These are phyloP conservation scores for Bathelium albidoporum DNA, from an alignment of 495 filamentous ascomycete genomes.

Conservation along the genomic window DNA sequence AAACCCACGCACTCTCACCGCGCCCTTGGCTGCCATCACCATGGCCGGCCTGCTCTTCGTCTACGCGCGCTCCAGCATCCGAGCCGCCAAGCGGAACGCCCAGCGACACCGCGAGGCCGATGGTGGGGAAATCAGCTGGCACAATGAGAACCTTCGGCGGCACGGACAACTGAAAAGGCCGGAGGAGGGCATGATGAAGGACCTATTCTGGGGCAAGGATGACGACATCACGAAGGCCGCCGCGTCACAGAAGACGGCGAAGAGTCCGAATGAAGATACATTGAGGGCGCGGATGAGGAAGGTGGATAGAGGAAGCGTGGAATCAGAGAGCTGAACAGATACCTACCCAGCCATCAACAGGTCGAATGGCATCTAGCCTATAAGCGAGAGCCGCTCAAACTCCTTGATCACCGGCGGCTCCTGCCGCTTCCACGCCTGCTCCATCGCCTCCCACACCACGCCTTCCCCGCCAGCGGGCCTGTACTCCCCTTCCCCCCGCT, in stretches of 20 bases:
- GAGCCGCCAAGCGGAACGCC: slow-evolving; percentile 35
- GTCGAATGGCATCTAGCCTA: slow-evolving; percentile 5
- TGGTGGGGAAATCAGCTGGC: slow-evolving; percentile 26
- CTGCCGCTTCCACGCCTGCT: slow-evolving; percentile 17
- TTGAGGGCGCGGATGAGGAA: neutral
- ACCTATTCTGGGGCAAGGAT: slow-evolving; percentile 11
- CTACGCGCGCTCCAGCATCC: slow-evolving; percentile 36
- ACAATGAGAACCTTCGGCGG: slow-evolving; percentile 24
- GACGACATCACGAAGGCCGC: slow-evolving; percentile 5
- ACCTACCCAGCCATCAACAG: neutral
- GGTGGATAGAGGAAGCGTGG: neutral
- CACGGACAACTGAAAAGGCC: slow-evolving; percentile 27
- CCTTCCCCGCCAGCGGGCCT: slow-evolving; percentile 29
- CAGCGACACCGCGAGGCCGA: slow-evolving; percentile 31
- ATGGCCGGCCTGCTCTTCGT: slow-evolving; percentile 39
- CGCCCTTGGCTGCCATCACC: slow-evolving; percentile 36
- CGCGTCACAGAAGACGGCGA: slow-evolving; percentile 3
- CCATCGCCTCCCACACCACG: slow-evolving; percentile 29
- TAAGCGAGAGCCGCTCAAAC: slow-evolving; percentile 24
- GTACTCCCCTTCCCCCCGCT: slow-evolving; percentile 25
- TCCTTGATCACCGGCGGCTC: slow-evolving; percentile 26
- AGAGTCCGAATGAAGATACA: slow-evolving; percentile 1
- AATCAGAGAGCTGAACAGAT: too few species aligned
- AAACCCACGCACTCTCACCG: slow-evolving; percentile 22
- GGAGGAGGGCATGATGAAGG: slow-evolving; percentile 21